Evolutionary conservation across 2,329 filamentous ascomycete genomes (phyloP), one percentile per base, ranked within the genome.

Genomic region (Pestalotiopsis sp.): DNA sequence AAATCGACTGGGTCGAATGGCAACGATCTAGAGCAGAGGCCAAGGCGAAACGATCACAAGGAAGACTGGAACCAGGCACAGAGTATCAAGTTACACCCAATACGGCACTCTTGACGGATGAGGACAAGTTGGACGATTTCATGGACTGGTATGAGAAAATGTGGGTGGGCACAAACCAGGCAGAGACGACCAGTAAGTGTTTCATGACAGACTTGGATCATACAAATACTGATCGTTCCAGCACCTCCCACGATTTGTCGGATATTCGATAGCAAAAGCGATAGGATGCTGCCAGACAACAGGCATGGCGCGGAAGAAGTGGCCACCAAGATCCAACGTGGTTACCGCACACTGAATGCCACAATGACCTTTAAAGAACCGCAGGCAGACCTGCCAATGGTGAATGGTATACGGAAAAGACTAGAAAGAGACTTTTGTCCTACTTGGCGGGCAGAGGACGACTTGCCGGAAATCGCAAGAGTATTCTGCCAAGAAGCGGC

Each of bases 1-100:
- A 80, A 23, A 83, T 98, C 67, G 83, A 95, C 76, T 98, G 95
- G 95, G 71, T 79, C 0, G 80, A 79, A 38, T 98, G 95, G 95
- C 81, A 82, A 60, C 77, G 82, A 3, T 80, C 83, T 23, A 87
- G 88, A 75, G 75, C 78, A 45, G 74, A 81, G 38, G 64, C 72
- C 11, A 71, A 72, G 2, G 68, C 67, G 1, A 72, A 75, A 23
- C 14, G 3, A 62, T 69, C 70, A n/a, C 70, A 60, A 9, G 14
- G 69, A 2, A 66, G 71, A n/a, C 62, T 79, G 17, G 31, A 31
- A 64, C 73, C 64, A 13, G 77, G 77, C 4, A 73, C 76, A 62
- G 77, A 79, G 64, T 75, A 77, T 66, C 75, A 73, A 57, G 70
- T 77, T 49, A 75, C 74, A 9, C 41, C 75, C 1, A 73, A 78